phyloP scores from a whole-genome alignment of 176 grass and related monocot genomes.

The Ensete glaucum region DNA sequence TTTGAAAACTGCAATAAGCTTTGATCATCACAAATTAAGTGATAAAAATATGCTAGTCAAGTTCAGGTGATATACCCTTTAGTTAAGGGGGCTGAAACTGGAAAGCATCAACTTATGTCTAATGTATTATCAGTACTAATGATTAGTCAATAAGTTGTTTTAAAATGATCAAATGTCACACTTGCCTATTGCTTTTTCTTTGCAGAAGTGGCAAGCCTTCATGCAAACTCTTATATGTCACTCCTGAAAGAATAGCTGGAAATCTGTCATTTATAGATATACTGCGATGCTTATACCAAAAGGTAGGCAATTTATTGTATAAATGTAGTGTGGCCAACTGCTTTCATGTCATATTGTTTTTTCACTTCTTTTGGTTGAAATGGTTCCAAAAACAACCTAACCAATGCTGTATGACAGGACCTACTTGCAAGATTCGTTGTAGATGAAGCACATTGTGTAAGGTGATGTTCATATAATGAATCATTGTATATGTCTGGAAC shows the following conservation, averaged over 20 bases:
- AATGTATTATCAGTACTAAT: too few relatives aligned
- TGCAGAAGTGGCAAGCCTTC: conserved; percentile 49
- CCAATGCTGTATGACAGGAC: conserved; percentile 37
- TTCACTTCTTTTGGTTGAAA: not conserved
- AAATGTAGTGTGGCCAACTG: not conserved
- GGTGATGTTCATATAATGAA: conserved; percentile 29
- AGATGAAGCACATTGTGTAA: conserved; percentile 95
- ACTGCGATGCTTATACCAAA: conserved; percentile 57
- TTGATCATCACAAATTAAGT: too few relatives aligned
- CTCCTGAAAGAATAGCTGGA: conserved; percentile 68
- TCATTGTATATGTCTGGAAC: not conserved
- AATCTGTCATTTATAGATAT: conserved; percentile 59
- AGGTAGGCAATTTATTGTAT: conserved; percentile 33
- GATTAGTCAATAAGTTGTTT: too few relatives aligned
- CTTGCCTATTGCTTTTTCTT: not conserved
- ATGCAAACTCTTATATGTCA: conserved; percentile 88
- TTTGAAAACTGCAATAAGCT: too few relatives aligned
- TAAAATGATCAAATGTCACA: too few relatives aligned
- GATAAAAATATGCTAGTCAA: too few relatives aligned
- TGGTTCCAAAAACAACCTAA: not conserved
- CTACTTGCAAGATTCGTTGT: conserved; percentile 82
- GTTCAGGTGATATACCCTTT: too few relatives aligned
- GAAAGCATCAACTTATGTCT: too few relatives aligned
- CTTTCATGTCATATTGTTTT: not conserved
- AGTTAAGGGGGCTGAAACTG: too few relatives aligned